Evolutionary conservation across 2,329 filamentous ascomycete species (phyloP).

Genomic region (Huntiella moniliformis): DNA sequence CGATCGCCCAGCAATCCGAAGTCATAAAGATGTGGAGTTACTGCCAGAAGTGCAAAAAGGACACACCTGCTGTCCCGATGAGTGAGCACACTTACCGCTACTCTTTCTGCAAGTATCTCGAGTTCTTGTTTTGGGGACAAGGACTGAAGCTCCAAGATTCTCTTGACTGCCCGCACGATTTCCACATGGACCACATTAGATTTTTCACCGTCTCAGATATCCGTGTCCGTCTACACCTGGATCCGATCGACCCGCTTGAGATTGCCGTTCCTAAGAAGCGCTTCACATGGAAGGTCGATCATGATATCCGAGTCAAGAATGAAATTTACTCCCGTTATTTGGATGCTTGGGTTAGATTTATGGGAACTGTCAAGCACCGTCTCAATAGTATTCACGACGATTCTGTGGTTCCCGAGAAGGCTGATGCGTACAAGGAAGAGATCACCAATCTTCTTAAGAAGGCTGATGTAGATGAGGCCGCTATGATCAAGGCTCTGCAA

Average conservation of each 20-base stretch:
- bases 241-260: conserved; percentile 79
- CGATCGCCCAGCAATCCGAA: conserved; percentile 27
- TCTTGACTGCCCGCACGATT: conserved; percentile 66
- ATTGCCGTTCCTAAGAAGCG: conserved; percentile 79
- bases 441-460: conserved; percentile 61
- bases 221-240: conserved; percentile 77
- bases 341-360: conserved; percentile 69
- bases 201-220: conserved; percentile 83
- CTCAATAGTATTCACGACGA: conserved; percentile 81
- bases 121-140: conserved; percentile 88
- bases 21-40: conserved; percentile 96
- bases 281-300: conserved; percentile 95
- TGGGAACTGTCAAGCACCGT: conserved; percentile 65
- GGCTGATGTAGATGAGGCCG: conserved; percentile 64
- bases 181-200: conserved; percentile 77
- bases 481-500: conserved; percentile 59
- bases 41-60: conserved; percentile 78
- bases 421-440: conserved; percentile 62
- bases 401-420: conserved; percentile 73
- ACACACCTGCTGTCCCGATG: conserved; percentile 80
- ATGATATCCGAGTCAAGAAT: conserved; percentile 82
- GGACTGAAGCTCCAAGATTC: conserved; percentile 56
- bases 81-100: conserved; percentile 94
- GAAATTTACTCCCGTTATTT: conserved; percentile 70
- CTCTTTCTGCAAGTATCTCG: conserved; percentile 95